These are phyloP conservation scores for Neurospora sp. DNA, from an alignment of 495 filamentous ascomycete species.

Conservation along the genomic window DNA sequence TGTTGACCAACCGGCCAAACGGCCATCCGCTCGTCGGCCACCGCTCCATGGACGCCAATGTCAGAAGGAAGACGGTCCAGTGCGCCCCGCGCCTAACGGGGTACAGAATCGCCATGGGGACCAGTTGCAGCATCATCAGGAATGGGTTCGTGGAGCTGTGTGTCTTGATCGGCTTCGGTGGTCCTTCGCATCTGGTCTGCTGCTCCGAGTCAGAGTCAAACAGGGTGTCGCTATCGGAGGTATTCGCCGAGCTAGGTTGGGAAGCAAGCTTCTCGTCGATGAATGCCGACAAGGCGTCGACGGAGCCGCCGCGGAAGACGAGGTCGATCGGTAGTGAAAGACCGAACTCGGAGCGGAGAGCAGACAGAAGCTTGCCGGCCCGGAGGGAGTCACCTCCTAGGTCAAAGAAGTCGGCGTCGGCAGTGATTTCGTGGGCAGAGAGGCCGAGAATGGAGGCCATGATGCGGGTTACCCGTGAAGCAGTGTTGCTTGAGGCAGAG, in stretches of 20 bases:
- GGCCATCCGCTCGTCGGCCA: slow-evolving; percentile 16
- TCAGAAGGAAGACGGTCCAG: slow-evolving; percentile 31
- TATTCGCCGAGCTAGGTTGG: slow-evolving; percentile 12
- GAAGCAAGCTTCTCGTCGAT: slow-evolving; percentile 11
- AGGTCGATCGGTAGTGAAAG: slow-evolving; percentile 28
- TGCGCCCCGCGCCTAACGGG: slow-evolving; percentile 29
- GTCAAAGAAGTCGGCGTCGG: slow-evolving; percentile 30
- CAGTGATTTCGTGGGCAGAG: slow-evolving; percentile 14
- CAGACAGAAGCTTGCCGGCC: slow-evolving; percentile 32
- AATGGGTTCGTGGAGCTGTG: slow-evolving; percentile 31
- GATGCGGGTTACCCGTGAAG: slow-evolving; percentile 18
- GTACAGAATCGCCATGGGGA: slow-evolving; percentile 26
- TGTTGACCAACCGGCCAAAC: slow-evolving; percentile 24
- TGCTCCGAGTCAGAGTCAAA: background rate
- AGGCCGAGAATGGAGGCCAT: slow-evolving; percentile 23
- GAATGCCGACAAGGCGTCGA: slow-evolving; percentile 18
- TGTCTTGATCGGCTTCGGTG: slow-evolving; percentile 9
- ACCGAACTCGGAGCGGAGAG: slow-evolving; percentile 26
- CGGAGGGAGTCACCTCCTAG: slow-evolving; percentile 35
- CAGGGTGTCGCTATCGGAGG: slow-evolving; percentile 8
- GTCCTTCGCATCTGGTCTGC: background rate
- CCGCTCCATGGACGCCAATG: slow-evolving; percentile 15
- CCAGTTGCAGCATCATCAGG: slow-evolving; percentile 28
- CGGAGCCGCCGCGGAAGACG: slow-evolving; percentile 27
- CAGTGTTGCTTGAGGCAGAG: background rate